phyloP scores from a whole-genome alignment of 2,329 filamentous ascomycete genomes.

The Pezicula radicicola region DNA sequence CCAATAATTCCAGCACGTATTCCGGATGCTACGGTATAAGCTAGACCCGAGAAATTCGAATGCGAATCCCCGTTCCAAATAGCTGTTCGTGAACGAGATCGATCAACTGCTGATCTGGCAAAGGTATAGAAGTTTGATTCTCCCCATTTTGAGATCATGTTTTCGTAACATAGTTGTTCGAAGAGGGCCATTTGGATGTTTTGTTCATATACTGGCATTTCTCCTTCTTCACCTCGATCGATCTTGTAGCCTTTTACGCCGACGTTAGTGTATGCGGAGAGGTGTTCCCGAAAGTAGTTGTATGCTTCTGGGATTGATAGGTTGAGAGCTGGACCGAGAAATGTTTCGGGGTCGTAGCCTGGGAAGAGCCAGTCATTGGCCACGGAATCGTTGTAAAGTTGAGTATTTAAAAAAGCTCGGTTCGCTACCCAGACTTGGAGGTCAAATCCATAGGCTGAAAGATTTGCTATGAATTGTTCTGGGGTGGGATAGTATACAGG shows the following conservation, averaged over 20 bases:
- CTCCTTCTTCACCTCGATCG: constrained; percentile 35
- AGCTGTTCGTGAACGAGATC: constrained; percentile 25
- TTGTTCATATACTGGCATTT: constrained; percentile 33
- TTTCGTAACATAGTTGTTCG: constrained; percentile 28
- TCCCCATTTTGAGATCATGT: constrained; percentile 30
- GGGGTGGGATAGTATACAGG: constrained; percentile 29
- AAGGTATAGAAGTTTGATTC: constrained; percentile 30
- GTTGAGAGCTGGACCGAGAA: constrained; percentile 31
- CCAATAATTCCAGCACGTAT: constrained; percentile 30
- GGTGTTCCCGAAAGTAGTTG: constrained; percentile 27
- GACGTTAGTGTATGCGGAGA: constrained; percentile 28
- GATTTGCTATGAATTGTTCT: constrained; percentile 27
- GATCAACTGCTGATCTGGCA: constrained; percentile 31
- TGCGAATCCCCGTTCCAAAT: constrained; percentile 34
- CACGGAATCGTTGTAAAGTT: constrained; percentile 28
- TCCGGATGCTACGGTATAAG: constrained; percentile 28
- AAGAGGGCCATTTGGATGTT: constrained; percentile 33
- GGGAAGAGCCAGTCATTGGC: constrained; percentile 30
- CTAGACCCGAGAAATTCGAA: constrained; percentile 30
- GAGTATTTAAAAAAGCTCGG: constrained; percentile 28
- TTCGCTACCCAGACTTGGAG: constrained; percentile 36
- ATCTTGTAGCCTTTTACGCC: constrained; percentile 36
- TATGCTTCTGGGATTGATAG: constrained; percentile 33
- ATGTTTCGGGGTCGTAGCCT: constrained; percentile 22
- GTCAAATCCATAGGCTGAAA: constrained; percentile 29